Conservation (phyloP, 352 stramenopile genomes). For the Nothophytophthora sp. region DNA sequence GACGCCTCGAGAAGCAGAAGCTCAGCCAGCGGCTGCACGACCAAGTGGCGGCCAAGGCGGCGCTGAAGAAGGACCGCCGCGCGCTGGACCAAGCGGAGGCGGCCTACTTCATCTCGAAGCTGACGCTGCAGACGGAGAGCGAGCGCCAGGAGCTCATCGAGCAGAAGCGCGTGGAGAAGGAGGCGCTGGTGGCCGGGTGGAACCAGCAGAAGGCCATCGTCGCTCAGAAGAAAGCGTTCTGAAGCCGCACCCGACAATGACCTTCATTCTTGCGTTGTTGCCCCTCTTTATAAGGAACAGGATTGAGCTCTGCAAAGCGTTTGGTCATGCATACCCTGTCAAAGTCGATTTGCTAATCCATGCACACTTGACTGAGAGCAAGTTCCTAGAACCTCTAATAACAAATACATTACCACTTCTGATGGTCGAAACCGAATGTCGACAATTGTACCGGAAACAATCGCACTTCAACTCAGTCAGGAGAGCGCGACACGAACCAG, state of each 20-base stretch:
- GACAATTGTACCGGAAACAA: too few species aligned
- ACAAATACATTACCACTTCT: too few species aligned
- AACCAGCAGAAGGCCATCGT: constrained; percentile 42
- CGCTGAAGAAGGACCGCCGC: constrained; percentile 33
- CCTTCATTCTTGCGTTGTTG: too few species aligned
- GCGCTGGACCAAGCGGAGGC: constrained; percentile 57
- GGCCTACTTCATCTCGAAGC: constrained; percentile 53
- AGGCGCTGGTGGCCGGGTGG: constrained; percentile 45
- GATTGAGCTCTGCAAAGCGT: too few species aligned
- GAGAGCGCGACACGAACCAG: too few species aligned
- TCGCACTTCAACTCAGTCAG: too few species aligned
- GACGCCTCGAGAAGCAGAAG: constrained; percentile 38
- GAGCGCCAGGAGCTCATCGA: constrained; percentile 28
- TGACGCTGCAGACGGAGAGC: constrained; percentile 34
- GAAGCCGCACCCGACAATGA: constrained; percentile 7
- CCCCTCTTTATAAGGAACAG: constrained; percentile 8
- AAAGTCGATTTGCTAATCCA: too few species aligned
- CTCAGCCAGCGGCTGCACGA: constrained; percentile 44
- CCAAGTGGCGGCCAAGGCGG: constrained; percentile 47
- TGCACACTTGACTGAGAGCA: too few species aligned
- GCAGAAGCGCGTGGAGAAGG: constrained; percentile 33
- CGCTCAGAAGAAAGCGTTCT: constrained; percentile 24
- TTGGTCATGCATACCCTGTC: too few species aligned
- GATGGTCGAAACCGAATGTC: too few species aligned
- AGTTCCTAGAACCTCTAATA: too few species aligned